A percentile compares a stretch with the other conserved stretches of the same genome.
phyloP scores from a whole-genome alignment of 2,329 filamentous ascomycete species.

The Zopfia rhizophila region DNA sequence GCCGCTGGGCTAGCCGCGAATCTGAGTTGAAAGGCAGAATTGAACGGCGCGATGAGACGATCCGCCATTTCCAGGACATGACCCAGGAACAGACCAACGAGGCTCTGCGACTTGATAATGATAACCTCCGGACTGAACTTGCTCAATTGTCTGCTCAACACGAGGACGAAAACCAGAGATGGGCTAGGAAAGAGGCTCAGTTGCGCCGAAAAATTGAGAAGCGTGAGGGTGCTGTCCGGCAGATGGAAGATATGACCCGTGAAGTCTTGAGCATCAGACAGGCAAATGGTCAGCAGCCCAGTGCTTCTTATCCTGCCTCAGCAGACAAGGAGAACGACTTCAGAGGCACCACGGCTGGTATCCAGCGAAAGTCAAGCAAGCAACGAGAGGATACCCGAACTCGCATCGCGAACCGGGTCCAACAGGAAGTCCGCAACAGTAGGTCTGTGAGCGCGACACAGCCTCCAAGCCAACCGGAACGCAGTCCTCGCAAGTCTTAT shows the following conservation, averaged over 20 bases:
- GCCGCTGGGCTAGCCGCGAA: conserved; percentile 45
- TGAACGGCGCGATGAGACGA: conserved; percentile 51
- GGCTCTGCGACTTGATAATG: conserved; percentile 52
- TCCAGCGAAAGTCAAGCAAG: conserved; percentile 39
- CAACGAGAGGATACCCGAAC: conserved; percentile 44
- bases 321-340: conserved; percentile 30
- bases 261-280: conserved; percentile 42
- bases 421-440: conserved; percentile 48
- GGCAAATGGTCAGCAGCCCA: conserved; percentile 31
- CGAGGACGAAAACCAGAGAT: conserved; percentile 45
- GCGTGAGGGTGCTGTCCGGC: conserved; percentile 38
- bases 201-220: conserved; percentile 47
- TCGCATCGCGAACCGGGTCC: conserved; percentile 44
- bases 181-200: conserved; percentile 43
- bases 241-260: conserved; percentile 42
- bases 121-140: conserved; percentile 52
- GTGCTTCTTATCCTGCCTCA: conserved; percentile 15
- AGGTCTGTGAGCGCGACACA: conserved; percentile 30
- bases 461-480: conserved; percentile 27
- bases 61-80: conserved; percentile 49
- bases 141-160: conserved; percentile 46
- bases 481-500: conserved; percentile 38
- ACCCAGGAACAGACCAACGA: conserved; percentile 51
- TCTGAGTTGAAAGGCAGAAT: conserved; percentile 44
- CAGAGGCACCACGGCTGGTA: conserved; percentile 20